Percentiles rank a stretch among this genome's conserved stretches.
These are phyloP conservation scores for Hypoxylon sp. DNA, from an alignment of 2,329 filamentous ascomycete species.

Conservation along the genomic window DNA sequence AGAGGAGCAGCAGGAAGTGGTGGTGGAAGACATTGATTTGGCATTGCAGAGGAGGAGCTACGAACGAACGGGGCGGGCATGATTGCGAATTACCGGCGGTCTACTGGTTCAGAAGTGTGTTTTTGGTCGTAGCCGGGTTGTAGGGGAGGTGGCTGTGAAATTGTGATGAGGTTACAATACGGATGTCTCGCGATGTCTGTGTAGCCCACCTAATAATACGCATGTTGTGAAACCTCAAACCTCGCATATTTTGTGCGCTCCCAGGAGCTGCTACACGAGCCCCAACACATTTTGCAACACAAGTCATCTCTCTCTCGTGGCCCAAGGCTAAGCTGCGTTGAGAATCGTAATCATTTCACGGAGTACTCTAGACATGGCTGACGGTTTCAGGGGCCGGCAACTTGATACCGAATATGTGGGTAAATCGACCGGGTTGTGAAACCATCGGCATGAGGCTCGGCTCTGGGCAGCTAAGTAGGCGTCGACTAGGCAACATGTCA, in stretches of 20 bases:
- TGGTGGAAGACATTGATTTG: not conserved
- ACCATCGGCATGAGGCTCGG: conserved; percentile 40
- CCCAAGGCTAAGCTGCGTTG: not conserved
- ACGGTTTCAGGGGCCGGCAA: conserved; percentile 34
- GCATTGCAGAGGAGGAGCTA: conserved; percentile 7
- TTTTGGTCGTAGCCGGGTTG: not conserved
- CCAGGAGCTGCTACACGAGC: conserved; percentile 1
- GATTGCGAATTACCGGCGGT: conserved; percentile 12
- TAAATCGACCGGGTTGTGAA: conserved; percentile 41
- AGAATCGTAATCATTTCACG: conserved; percentile 19
- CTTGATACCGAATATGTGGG: conserved; percentile 33
- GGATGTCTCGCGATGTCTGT: conserved; percentile 24
- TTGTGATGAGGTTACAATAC: conserved; percentile 2
- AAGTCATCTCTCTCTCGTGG: not conserved
- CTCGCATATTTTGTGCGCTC: not conserved
- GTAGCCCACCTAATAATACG: conserved; percentile 29
- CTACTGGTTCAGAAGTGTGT: not conserved
- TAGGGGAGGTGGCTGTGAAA: conserved; percentile 15
- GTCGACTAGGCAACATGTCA: conserved; percentile 6
- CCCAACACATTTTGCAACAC: conserved; percentile 7
- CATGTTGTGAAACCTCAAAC: conserved; percentile 28
- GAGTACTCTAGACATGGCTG: conserved; percentile 17
- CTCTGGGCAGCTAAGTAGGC: not conserved
- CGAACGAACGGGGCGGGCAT: conserved; percentile 4
- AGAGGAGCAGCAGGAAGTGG: not conserved